Conservation (phyloP, 2,329 filamentous ascomycete genomes). For the Aspergillus clavatus region DNA sequence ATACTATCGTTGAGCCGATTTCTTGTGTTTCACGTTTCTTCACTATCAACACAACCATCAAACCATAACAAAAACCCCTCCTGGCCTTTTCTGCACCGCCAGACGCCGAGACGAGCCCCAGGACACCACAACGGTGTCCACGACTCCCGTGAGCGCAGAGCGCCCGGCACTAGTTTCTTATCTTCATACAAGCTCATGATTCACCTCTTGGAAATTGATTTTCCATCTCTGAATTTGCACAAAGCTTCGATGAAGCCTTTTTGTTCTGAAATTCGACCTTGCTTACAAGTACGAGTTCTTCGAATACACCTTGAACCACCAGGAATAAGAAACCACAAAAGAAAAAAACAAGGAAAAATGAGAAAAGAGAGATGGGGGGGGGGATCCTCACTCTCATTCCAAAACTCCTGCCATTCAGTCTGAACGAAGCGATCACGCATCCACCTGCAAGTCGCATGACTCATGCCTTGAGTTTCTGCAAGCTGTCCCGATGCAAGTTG, state of each 20-base stretch:
- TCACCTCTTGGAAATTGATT: background rate
- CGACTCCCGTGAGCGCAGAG: background rate
- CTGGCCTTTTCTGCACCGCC: background rate
- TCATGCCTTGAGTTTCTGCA: background rate
- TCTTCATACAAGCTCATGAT: background rate
- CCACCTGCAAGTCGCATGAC: background rate
- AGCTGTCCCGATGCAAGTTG: background rate
- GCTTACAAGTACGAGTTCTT: background rate
- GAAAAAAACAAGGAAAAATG: background rate
- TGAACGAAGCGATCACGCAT: background rate
- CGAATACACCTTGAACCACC: background rate
- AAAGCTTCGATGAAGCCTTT: background rate
- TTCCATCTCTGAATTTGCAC: background rate
- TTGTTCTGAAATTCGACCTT: background rate
- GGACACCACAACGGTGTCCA: background rate
- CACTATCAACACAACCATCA: background rate
- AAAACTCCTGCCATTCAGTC: background rate
- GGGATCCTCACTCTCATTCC: background rate
- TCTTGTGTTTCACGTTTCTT: background rate
- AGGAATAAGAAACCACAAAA: background rate
- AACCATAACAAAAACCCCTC: background rate
- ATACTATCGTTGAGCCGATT: slow-evolving; percentile 25
- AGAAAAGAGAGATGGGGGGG: background rate
- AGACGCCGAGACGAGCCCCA: background rate
- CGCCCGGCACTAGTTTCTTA: background rate